Conservation (phyloP, 2,329 filamentous ascomycete species). For the Sporothrix protearum region DNA sequence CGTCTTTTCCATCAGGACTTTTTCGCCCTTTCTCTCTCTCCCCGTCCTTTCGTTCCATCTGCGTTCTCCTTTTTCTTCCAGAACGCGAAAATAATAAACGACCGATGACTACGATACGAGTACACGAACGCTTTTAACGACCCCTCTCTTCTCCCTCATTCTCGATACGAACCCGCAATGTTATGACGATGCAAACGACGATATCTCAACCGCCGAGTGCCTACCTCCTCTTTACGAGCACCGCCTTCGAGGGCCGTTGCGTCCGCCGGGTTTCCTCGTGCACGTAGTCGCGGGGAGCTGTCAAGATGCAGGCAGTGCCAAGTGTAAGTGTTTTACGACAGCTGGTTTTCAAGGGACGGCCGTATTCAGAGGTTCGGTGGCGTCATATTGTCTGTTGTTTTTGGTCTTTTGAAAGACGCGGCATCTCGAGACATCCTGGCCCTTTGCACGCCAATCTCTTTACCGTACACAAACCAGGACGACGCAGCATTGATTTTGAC, state of each 20-base stretch:
- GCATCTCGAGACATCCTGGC: background rate
- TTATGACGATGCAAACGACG: conserved; percentile 41
- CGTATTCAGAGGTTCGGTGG: background rate
- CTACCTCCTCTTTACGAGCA: conserved; percentile 35
- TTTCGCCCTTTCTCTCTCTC: conserved; percentile 1
- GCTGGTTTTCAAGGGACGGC: background rate
- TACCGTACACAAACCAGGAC: background rate
- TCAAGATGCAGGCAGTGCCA: conserved; percentile 41
- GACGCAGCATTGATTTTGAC: background rate
- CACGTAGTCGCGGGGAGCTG: conserved; percentile 29
- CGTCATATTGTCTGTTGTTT: background rate
- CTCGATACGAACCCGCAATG: conserved; percentile 30
- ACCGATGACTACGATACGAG: conserved; percentile 3
- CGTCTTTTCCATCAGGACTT: conserved; percentile 5
- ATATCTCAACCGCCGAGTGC: conserved; percentile 34
- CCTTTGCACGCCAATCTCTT: background rate
- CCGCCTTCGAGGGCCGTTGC: conserved; percentile 34
- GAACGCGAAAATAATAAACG: background rate
- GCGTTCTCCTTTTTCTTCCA: background rate
- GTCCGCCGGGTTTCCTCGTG: conserved; percentile 27
- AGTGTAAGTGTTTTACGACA: conserved; percentile 44
- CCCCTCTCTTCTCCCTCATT: background rate
- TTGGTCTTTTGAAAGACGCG: background rate
- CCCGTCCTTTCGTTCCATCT: background rate
- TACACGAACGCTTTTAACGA: background rate